Conservation (phyloP, 176 grass and related monocot genomes). For the Triticum turgidum region DNA sequence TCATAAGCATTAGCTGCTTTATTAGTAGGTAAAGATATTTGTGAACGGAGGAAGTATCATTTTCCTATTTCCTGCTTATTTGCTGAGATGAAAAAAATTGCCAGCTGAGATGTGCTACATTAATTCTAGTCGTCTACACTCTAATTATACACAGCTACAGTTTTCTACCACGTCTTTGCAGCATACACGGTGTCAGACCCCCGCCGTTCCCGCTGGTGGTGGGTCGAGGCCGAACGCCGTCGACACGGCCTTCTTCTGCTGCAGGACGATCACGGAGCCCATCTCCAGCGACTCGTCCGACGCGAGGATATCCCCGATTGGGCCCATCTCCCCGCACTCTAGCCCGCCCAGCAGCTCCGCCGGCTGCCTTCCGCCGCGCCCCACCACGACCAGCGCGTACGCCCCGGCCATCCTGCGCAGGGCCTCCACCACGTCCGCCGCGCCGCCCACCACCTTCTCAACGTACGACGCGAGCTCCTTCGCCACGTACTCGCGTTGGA, state of each 20-base stretch:
- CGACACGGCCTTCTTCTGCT: slow-evolving; percentile 23
- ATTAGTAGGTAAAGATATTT: too few species aligned
- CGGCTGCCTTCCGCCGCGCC: slow-evolving; percentile 41
- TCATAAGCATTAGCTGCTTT: too few species aligned
- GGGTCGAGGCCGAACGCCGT: not conserved
- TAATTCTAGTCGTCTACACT: not conserved
- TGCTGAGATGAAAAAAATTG: too few species aligned
- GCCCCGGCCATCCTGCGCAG: slow-evolving; percentile 36
- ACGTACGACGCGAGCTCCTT: slow-evolving; percentile 38
- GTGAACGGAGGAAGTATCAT: too few species aligned
- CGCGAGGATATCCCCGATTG: slow-evolving; percentile 42
- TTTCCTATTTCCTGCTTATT: too few species aligned
- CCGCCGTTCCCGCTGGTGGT: not conserved
- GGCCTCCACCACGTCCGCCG: slow-evolving; percentile 28
- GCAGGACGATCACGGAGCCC: slow-evolving; percentile 42
- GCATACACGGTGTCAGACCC: not conserved
- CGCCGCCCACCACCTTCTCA: slow-evolving; percentile 23
- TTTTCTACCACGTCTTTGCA: not conserved
- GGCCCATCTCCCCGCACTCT: slow-evolving; percentile 33
- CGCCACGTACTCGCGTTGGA: slow-evolving; percentile 33
- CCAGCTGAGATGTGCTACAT: too few species aligned
- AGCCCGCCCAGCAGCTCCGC: slow-evolving; percentile 31
- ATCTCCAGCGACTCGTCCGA: slow-evolving; percentile 34
- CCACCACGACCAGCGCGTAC: slow-evolving; percentile 40
- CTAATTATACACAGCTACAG: slow-evolving; percentile 32